phyloP scores from a whole-genome alignment of 1,284 basidiomycete genomes.

The Cystobasidiaceae sp. region DNA sequence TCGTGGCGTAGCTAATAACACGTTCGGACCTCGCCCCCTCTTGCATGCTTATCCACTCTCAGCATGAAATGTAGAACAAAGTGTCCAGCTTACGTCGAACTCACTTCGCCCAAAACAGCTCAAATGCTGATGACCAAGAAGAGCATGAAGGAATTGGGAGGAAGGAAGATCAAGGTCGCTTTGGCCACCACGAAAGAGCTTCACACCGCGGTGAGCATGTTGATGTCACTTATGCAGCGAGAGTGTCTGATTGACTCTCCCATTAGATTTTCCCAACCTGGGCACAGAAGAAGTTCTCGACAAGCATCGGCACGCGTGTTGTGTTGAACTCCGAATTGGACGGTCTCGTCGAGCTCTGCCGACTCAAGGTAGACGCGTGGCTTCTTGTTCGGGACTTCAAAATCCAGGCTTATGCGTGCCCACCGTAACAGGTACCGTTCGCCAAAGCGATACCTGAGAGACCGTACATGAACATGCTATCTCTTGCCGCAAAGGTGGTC shows the following conservation, averaged over 20 bases:
- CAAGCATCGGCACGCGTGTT: not conserved
- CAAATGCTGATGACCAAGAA: not conserved
- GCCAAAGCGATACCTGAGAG: constrained; percentile 11
- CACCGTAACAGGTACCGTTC: constrained; percentile 5
- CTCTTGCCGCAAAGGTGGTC: constrained; percentile 25
- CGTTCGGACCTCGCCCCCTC: not conserved
- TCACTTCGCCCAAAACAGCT: not conserved
- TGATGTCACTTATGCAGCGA: not conserved
- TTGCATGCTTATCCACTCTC: not conserved
- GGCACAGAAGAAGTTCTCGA: not conserved
- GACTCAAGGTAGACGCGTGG: constrained; percentile 3
- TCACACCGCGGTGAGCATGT: not conserved
- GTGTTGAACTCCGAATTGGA: constrained; percentile 5
- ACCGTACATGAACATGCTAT: constrained; percentile 25
- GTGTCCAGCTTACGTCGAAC: constrained; percentile 21
- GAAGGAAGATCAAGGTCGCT: not conserved
- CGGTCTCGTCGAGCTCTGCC: constrained; percentile 17
- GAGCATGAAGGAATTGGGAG: not conserved
- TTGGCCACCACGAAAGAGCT: constrained; percentile 1
- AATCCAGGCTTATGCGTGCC: not conserved
- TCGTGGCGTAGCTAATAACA: not conserved
- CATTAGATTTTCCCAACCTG: constrained; percentile 24
- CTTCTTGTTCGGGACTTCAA: not conserved
- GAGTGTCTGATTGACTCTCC: not conserved
- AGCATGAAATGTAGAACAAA: constrained; percentile 23